These are phyloP conservation scores for Beauveria australis DNA, from an alignment of 2,329 filamentous ascomycete species.

Conservation along the genomic window DNA sequence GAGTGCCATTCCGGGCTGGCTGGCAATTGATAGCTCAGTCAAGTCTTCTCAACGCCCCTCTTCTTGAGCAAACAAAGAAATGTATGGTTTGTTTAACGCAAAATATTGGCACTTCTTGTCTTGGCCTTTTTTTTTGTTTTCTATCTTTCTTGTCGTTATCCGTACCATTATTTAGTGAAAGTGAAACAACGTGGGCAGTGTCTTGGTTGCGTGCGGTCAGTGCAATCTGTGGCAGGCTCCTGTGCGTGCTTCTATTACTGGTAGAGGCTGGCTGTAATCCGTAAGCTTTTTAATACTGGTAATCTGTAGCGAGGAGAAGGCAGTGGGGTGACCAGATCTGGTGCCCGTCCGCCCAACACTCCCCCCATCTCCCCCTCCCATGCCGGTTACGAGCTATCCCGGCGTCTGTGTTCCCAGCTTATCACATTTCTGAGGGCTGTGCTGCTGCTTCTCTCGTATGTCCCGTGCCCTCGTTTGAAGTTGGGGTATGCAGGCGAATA, in stretches of 20 bases:
- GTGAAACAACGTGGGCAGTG: background rate
- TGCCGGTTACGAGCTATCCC: background rate
- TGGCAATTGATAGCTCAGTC: no score
- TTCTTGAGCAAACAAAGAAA: no score
- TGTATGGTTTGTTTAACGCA: no score
- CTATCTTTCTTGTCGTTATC: background rate
- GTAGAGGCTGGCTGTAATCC: no score
- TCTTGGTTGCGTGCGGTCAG: background rate
- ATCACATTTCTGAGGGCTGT: background rate
- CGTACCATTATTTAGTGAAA: background rate
- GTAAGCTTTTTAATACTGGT: background rate
- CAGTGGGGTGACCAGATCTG: slow-evolving; percentile 2
- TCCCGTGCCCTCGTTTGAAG: background rate
- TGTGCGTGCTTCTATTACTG: no score
- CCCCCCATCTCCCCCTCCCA: background rate
- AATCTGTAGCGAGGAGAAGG: background rate
- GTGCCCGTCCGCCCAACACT: background rate
- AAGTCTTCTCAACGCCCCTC: no score
- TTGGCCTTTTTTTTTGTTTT: no score
- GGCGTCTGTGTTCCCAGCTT: background rate
- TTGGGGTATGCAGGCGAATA: background rate
- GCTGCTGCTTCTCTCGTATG: background rate
- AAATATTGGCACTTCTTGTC: no score
- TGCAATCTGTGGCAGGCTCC: background rate
- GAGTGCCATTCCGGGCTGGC: no score